Base-by-base conservation (phyloP, 75 land plant genomes). In the Picea sitchensis region DNA sequence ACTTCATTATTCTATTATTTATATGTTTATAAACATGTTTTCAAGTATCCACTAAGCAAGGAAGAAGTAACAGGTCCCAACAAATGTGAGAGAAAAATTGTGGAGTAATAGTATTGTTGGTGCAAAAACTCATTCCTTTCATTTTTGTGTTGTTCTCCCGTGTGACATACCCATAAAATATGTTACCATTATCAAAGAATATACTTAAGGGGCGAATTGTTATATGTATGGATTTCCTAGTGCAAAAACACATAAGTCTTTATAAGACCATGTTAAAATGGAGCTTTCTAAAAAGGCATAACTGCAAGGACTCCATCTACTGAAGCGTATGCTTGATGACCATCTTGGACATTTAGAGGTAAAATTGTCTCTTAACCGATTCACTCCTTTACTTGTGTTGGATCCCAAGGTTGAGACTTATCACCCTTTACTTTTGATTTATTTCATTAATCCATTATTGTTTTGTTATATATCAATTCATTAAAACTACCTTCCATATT, bases 201-300 rank as follows among this genome's bases (percentile, higher is more conserved):
- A 82, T 72, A 81, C 84, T n/a, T 76, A 78, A 76, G 84, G n/a
- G 20, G 81, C 76, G 1, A 82, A 82, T 79, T 72, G 61, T 41
- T 71, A 79, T 38, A 64, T 82, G 31, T 82, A 65, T 79, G 78
- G 81, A 58, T 72, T 82, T 41, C 84, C 84, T 63, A 65, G 82
- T 36, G 84, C 79, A 81, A 44, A 71, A 82, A 58, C 78, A 77
- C 84, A 82, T 41, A 14, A 15, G 20, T 79, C 84, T n/a, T 73
- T 82, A 75, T 81, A 82, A 51, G 84, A 82, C 44, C 79, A 81
- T 73, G 76, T 64, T 15, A 80, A 59, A 61, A 79, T 72, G 41
- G 84, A 82, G 76, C 82, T 82, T 12, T 82, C 84, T 11, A 81
- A 82, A 58, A 81, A 82, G 81, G 81, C 82, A 31, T 81, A 82